Conservation (phyloP, 768 basidiomycete genomes). For the Lentinula raphanica region DNA sequence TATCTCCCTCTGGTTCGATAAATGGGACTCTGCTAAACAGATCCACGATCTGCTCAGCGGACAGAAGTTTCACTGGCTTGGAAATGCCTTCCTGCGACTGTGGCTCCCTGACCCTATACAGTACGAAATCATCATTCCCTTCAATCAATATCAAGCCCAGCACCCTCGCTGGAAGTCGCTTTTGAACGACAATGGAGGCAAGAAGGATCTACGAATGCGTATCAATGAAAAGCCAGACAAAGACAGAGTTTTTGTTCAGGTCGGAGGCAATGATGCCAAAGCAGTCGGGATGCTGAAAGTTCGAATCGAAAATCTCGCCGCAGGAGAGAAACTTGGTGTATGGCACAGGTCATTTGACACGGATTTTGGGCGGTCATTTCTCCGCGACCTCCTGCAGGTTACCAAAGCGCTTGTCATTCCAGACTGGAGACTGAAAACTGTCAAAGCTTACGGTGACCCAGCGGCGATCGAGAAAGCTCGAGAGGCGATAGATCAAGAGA, state of each 20-base stretch:
- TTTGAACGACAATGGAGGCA: conserved; percentile 27
- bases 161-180: conserved; percentile 44
- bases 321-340: conserved; percentile 37
- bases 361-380: conserved; percentile 26
- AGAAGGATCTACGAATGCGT: conserved; percentile 28
- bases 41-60: conserved; percentile 32
- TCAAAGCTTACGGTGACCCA: conserved; percentile 43
- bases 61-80: conserved; percentile 22
- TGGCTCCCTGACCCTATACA: conserved; percentile 44
- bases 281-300: conserved; percentile 55
- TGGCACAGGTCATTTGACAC: conserved; percentile 45
- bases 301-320: conserved; percentile 48
- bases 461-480: conserved; percentile 36
- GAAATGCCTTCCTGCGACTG: conserved; percentile 29
- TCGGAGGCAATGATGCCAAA: conserved; percentile 49
- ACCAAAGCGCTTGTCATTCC: conserved; percentile 38
- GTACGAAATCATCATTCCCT: conserved; percentile 44
- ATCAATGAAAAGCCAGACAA: conserved; percentile 17
- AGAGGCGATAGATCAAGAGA: conserved; percentile 39
- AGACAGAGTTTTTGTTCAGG: conserved; percentile 22
- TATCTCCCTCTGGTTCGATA: conserved; percentile 38
- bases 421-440: conserved; percentile 38
- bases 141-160: conserved; percentile 48
- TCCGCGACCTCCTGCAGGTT: conserved; percentile 26
- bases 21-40: conserved; percentile 42